These are phyloP conservation scores for Cladosporium sp. DNA, from an alignment of 2,329 filamentous ascomycete species.

Conservation along the genomic window DNA sequence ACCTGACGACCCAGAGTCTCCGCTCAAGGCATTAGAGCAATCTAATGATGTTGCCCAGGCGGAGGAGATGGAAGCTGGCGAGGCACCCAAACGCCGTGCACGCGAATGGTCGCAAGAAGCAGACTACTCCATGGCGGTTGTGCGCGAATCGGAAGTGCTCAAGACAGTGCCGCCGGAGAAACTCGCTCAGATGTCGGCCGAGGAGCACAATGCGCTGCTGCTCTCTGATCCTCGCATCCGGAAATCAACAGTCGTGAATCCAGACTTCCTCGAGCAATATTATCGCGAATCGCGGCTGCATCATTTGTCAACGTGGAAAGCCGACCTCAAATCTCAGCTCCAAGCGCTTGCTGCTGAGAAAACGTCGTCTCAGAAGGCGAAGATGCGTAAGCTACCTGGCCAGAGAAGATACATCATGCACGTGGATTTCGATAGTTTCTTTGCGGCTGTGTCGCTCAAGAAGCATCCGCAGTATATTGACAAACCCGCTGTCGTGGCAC, in stretches of 20 bases:
- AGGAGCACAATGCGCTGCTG: constrained; percentile 84
- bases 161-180: constrained; percentile 26
- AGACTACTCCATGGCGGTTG: constrained; percentile 27
- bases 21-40: too few relatives aligned
- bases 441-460: constrained; percentile 84
- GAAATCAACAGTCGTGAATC: constrained; percentile 86
- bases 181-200: constrained; percentile 61
- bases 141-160: constrained; percentile 26
- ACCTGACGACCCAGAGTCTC: neutral
- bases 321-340: constrained; percentile 81
- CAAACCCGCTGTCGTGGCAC: constrained; percentile 83
- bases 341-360: constrained; percentile 74
- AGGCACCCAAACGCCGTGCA: constrained; percentile 11
- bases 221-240: constrained; percentile 78
- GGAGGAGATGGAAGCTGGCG: neutral
- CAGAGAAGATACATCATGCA: constrained; percentile 80
- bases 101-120: constrained; percentile 29
- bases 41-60: neutral
- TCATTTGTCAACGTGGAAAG: constrained; percentile 94
- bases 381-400: constrained; percentile 53
- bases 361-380: constrained; percentile 43
- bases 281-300: constrained; percentile 93
- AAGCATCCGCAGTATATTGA: constrained; percentile 67
- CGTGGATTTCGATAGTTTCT: constrained; percentile 98
- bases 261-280: constrained; percentile 87